Percentiles rank a stretch among this genome's conserved stretches.
phyloP scores from a whole-genome alignment of 495 filamentous ascomycete species.

The Hapsidospora chrysogenum region DNA sequence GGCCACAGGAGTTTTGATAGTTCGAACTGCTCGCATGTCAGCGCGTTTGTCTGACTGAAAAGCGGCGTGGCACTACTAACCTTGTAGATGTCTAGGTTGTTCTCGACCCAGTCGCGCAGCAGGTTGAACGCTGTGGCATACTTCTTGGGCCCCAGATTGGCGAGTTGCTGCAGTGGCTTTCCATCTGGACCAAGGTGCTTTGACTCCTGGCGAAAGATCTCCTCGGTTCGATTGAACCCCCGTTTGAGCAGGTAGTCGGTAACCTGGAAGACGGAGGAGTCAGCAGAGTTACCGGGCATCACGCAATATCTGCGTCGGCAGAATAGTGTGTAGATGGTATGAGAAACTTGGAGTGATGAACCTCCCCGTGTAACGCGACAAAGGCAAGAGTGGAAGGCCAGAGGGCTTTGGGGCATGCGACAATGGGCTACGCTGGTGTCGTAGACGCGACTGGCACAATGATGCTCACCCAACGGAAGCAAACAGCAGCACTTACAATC shows the following conservation, averaged over 20 bases:
- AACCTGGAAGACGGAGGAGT: conserved; percentile 36
- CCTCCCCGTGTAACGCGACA: no score
- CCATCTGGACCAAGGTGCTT: conserved; percentile 57
- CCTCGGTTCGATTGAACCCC: conserved; percentile 83
- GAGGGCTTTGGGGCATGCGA: no score
- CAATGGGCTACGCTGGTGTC: no score
- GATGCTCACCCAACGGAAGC: no score
- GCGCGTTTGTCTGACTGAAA: conserved; percentile 12
- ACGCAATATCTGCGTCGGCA: no score
- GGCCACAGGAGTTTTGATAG: conserved; percentile 77
- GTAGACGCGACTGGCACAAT: no score
- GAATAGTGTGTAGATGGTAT: no score
- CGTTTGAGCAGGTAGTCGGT: conserved; percentile 95
- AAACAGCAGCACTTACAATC: conserved; percentile 88
- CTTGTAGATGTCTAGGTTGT: conserved; percentile 86
- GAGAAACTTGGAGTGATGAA: neutral
- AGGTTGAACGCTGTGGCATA: conserved; percentile 59
- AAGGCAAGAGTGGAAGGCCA: no score
- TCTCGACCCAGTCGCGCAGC: conserved; percentile 67
- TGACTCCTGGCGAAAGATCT: conserved; percentile 82
- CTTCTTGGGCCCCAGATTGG: conserved; percentile 57
- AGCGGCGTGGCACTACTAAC: conserved; percentile 19
- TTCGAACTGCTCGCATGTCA: conserved; percentile 48
- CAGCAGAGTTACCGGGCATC: no score
- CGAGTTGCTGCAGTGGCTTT: conserved; percentile 42